phyloP scores from a whole-genome alignment of 208 protist species.

The Trichomonas vaginalis region DNA sequence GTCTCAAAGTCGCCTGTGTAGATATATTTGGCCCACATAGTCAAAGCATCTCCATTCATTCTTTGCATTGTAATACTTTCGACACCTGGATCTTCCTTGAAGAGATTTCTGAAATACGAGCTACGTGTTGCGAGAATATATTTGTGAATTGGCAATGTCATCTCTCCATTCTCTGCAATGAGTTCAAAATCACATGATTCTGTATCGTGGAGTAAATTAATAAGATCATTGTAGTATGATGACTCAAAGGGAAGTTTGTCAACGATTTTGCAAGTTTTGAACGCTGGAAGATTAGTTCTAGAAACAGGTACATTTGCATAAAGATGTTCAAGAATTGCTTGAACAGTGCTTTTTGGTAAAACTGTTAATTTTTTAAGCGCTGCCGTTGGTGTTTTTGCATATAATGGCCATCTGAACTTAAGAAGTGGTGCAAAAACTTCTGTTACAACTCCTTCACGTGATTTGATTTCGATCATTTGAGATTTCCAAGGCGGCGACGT shows the following conservation, averaged over 20 bases:
- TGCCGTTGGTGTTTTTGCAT: background rate
- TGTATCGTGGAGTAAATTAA: background rate
- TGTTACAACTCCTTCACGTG: background rate
- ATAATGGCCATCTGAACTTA: background rate
- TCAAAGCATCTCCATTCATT: background rate
- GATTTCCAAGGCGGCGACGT: background rate
- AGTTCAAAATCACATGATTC: background rate
- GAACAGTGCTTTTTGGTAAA: background rate
- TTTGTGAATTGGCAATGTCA: background rate
- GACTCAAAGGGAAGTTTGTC: background rate
- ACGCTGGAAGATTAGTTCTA: background rate
- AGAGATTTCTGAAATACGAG: background rate
- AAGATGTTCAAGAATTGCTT: background rate
- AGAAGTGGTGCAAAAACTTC: background rate
- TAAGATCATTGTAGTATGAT: background rate
- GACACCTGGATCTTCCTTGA: background rate
- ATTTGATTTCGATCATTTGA: background rate
- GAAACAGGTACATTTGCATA: background rate
- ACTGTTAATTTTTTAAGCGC: background rate
- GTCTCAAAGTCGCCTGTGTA: background rate
- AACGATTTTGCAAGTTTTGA: slow-evolving; percentile 1
- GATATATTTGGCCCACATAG: background rate
- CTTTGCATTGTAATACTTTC: background rate
- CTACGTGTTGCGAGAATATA: background rate
- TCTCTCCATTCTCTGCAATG: background rate